Evolutionary conservation across 441 rosid genomes (phyloP), one percentile per base, ranked within the genome.

Genomic region (Gossypium schwendimanii): DNA sequence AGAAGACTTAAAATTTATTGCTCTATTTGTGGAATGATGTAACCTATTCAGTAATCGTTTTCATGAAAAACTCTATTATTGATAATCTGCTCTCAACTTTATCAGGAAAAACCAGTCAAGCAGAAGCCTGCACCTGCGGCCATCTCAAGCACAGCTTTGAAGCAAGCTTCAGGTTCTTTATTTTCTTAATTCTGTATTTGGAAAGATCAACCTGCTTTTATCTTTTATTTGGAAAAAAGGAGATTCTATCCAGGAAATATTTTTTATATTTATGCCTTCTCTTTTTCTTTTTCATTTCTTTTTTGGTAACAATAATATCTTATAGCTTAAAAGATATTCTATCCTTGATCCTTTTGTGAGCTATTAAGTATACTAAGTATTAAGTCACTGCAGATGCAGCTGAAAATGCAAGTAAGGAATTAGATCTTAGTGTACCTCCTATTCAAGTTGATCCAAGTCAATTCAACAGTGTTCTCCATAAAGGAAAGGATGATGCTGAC

Each of bases 101-200:
- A 63, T 55, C 88, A 92, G 98, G 91, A 77, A 49, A 74, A 69
- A 75, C 91, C 82, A 84, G 87, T 88, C 66, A 96, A 86, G 80
- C 81, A 91, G 84, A 96, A 87, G 90, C 89, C 91, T 80, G 89
- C 90, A 58, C 85, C 96, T 4, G 93, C 97, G 97, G 99, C 97
- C 81, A 87, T 93, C 63, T 52, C 94, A 73, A 83, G 90, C 87
- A 82, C 93, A 62, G 76, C 93, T 76, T 72, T 81, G 88, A 91
- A 87, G 87, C 85, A 78, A 82, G 72, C 81, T 81, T 84, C 93
- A 81, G 99, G 99, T 96, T 50, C 64, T 80, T 73, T 71, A 74
- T 72, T 66, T 63, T 26, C 14, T 21, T 6, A 61, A 24, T 10
- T 61, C 39, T 49, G 31, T 62, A 62, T 72, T 49, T 36, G 17